Evolutionary conservation across 257 asterid species (phyloP).

Genomic region (Cinchona pubescens): DNA sequence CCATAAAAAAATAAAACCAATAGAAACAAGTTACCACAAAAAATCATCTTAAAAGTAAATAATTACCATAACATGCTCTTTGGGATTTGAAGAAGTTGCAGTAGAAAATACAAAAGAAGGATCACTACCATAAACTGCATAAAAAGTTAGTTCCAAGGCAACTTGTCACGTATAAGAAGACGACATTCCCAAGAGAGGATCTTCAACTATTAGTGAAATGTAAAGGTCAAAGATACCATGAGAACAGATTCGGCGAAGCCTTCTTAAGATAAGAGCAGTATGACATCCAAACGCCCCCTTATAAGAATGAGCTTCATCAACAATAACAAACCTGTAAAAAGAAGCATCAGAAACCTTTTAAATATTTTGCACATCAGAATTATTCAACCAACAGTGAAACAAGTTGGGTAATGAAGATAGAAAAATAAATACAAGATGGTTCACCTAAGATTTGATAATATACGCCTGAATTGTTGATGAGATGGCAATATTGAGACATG

Average conservation of each 20-base stretch:
- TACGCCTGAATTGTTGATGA: slow-evolving; percentile 73
- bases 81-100: slow-evolving; percentile 95
- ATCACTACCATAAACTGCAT: slow-evolving; percentile 80
- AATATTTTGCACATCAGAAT: slow-evolving; percentile 15
- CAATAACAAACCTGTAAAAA: slow-evolving; percentile 59
- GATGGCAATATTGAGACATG: slow-evolving; percentile 87
- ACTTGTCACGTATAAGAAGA: slow-evolving; percentile 14
- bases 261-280: slow-evolving; percentile 81
- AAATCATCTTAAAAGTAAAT: slow-evolving; percentile 28
- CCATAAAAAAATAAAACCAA: too few species aligned
- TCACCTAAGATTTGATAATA: slow-evolving; percentile 81
- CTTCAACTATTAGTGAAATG: slow-evolving; percentile 12
- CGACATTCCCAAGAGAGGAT: slow-evolving; percentile 16
- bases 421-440: slow-evolving; percentile 11
- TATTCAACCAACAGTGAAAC: background rate
- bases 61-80: slow-evolving; percentile 84
- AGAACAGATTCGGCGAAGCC: slow-evolving; percentile 90
- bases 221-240: slow-evolving; percentile 49
- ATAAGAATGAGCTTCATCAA: slow-evolving; percentile 92
- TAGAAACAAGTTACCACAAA: slow-evolving; percentile 15
- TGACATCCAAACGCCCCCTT: slow-evolving; percentile 96
- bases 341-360: background rate
- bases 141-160: slow-evolving; percentile 33
- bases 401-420: background rate
- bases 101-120: slow-evolving; percentile 93